phyloP scores from a whole-genome alignment of 768 basidiomycete species.

The Termitomyces heimii region DNA sequence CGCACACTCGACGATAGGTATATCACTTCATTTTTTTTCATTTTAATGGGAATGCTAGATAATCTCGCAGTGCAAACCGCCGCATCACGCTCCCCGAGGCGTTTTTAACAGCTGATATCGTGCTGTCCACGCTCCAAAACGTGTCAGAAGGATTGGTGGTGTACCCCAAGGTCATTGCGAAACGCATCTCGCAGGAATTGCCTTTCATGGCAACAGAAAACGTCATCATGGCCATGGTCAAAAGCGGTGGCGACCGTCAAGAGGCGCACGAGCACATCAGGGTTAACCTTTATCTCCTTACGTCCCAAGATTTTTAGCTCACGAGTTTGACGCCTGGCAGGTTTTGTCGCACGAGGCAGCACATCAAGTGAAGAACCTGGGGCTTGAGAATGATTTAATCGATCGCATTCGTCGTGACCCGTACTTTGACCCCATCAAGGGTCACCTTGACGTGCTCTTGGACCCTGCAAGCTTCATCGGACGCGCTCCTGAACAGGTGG shows the following conservation, averaged over 20 bases:
- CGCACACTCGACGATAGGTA: conserved; percentile 95
- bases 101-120: conserved; percentile 94
- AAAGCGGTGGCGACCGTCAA: conserved; percentile 90
- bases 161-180: conserved; percentile 91
- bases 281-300: conserved; percentile 34
- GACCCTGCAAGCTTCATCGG: conserved; percentile 90
- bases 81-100: conserved; percentile 95
- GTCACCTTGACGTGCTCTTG: conserved; percentile 69
- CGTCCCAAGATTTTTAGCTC: neutral
- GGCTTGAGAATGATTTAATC: conserved; percentile 93
- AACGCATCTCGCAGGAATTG: conserved; percentile 89
- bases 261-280: conserved; percentile 96
- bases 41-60: neutral
- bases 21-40: neutral
- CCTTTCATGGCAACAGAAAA: conserved; percentile 99
- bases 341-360: conserved; percentile 94
- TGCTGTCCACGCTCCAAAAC: conserved; percentile 92
- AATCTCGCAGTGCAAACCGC: conserved; percentile 73
- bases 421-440: conserved; percentile 90
- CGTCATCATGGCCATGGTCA: conserved; percentile 98
- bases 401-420: conserved; percentile 71
- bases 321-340: conserved; percentile 23
- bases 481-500: conserved; percentile 92
- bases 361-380: conserved; percentile 90
- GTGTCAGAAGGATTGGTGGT: conserved; percentile 99